Evolutionary conservation across 108 stramenopile species (phyloP).

Genomic region (Poteriospumella lacustris): DNA sequence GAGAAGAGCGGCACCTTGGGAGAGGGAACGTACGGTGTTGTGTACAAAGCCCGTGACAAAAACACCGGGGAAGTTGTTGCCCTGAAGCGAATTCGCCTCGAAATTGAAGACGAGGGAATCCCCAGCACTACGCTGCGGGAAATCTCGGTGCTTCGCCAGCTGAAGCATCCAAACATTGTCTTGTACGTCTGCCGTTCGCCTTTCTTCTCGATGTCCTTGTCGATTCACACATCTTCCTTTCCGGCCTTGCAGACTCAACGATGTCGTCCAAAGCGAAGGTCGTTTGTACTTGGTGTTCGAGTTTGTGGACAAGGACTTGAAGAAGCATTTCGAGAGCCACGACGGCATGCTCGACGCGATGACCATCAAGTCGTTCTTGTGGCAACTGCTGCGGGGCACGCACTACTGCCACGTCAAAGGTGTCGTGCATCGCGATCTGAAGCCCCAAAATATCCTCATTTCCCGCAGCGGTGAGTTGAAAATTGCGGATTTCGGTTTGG

Average conservation of each 20-base stretch:
- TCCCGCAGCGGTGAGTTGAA: slow-evolving; percentile 79
- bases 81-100: slow-evolving; percentile 83
- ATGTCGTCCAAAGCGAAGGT: slow-evolving; percentile 55
- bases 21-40: slow-evolving; percentile 89
- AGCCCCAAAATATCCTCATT: slow-evolving; percentile 91
- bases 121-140: slow-evolving; percentile 87
- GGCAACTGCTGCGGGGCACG: slow-evolving; percentile 75
- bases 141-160: slow-evolving; percentile 84
- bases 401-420: slow-evolving; percentile 91
- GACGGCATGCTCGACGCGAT: slow-evolving; percentile 65
- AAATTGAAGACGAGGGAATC: slow-evolving; percentile 86
- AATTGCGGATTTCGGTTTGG: slow-evolving; percentile 89
- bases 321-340: slow-evolving; percentile 80
- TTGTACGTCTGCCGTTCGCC: slow-evolving; percentile 44
- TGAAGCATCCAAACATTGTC: slow-evolving; percentile 88
- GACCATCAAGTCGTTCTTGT: slow-evolving; percentile 61
- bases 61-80: slow-evolving; percentile 70
- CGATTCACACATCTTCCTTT: background rate
- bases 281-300: slow-evolving; percentile 92
- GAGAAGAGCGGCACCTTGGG: slow-evolving; percentile 69
- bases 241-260: slow-evolving; percentile 33
- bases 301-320: slow-evolving; percentile 80
- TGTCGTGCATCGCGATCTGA: slow-evolving; percentile 93
- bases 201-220: background rate
- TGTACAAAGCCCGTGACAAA: slow-evolving; percentile 81